These are phyloP conservation scores for Truncatella angustata DNA, from an alignment of 2,329 filamentous ascomycete species.

Conservation along the genomic window DNA sequence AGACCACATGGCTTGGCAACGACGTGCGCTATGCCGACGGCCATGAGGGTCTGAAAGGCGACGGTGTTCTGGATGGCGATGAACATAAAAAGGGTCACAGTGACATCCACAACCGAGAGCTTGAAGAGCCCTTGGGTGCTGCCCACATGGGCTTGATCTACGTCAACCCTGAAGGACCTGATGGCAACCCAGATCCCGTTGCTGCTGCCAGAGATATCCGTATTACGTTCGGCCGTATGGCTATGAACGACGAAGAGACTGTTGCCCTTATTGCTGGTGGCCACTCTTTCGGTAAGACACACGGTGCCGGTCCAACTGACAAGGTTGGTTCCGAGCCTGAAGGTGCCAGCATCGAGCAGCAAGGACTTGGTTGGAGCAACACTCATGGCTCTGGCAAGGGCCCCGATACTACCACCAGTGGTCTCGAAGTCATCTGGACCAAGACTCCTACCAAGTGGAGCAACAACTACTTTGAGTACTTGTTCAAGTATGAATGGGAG, in stretches of 20 bases:
- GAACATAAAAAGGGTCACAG: constrained; percentile 27
- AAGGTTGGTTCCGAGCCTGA: constrained; percentile 68
- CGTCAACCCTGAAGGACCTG: constrained; percentile 77
- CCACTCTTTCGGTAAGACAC: constrained; percentile 78
- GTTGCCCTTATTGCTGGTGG: constrained; percentile 77
- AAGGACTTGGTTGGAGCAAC: constrained; percentile 74
- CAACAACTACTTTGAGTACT: constrained; percentile 71
- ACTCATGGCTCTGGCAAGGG: constrained; percentile 64
- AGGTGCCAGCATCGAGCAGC: constrained; percentile 59
- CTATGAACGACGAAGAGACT: constrained; percentile 81
- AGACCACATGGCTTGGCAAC: constrained; percentile 73
- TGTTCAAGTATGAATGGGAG: constrained; percentile 79
- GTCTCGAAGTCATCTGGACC: constrained; percentile 79
- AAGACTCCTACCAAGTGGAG: constrained; percentile 74
- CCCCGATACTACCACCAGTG: constrained; percentile 71
- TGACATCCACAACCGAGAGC: constrained; percentile 56
- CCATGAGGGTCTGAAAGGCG: constrained; percentile 38
- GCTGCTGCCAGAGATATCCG: constrained; percentile 72
- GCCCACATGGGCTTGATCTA: constrained; percentile 78
- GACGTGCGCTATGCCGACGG: constrained; percentile 64
- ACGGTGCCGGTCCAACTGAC: constrained; percentile 65
- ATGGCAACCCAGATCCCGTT: constrained; percentile 67
- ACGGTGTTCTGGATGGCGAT: constrained; percentile 32
- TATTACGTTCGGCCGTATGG: constrained; percentile 74
- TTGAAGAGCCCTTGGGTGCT: constrained; percentile 67